Evolutionary conservation across 129 eudicot genomes (phyloP).

Genomic region (Silybum marianum): DNA sequence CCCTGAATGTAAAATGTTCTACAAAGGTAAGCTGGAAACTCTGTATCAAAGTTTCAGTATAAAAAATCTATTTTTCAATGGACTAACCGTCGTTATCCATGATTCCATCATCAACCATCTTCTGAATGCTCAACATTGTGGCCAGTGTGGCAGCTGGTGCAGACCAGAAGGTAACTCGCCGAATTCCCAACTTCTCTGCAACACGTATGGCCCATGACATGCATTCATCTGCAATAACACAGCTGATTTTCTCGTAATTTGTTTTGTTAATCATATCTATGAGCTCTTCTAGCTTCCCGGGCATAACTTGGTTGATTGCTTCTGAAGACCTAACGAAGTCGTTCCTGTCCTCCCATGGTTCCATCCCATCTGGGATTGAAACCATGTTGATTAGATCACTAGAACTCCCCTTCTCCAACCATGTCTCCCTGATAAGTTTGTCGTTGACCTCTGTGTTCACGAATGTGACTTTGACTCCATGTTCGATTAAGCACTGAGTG

Average conservation of each 20-base stretch:
- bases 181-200: conserved; percentile 43
- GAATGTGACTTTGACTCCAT: conserved; percentile 49
- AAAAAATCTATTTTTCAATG: background rate
- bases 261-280: conserved; percentile 32
- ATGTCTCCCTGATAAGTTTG: conserved; percentile 32
- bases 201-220: conserved; percentile 44
- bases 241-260: conserved; percentile 32
- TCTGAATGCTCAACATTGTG: conserved; percentile 23
- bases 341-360: conserved; percentile 47
- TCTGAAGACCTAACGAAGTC: conserved; percentile 28
- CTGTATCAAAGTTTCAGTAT: background rate
- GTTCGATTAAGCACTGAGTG: conserved; percentile 26
- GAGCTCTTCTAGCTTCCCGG: conserved; percentile 38
- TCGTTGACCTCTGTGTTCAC: conserved; percentile 52
- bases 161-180: conserved; percentile 41
- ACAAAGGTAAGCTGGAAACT: background rate
- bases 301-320: conserved; percentile 32
- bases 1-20: conserved; percentile 29
- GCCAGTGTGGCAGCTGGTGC: conserved; percentile 40
- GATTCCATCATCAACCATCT: conserved; percentile 46
- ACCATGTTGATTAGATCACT: conserved; percentile 31
- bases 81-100: conserved; percentile 23
- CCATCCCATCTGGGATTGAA: conserved; percentile 58
- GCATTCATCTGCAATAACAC: conserved; percentile 53
- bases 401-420: background rate